phyloP scores from a whole-genome alignment of 495 filamentous ascomycete species.

The Pseudevernia furfuracea region DNA sequence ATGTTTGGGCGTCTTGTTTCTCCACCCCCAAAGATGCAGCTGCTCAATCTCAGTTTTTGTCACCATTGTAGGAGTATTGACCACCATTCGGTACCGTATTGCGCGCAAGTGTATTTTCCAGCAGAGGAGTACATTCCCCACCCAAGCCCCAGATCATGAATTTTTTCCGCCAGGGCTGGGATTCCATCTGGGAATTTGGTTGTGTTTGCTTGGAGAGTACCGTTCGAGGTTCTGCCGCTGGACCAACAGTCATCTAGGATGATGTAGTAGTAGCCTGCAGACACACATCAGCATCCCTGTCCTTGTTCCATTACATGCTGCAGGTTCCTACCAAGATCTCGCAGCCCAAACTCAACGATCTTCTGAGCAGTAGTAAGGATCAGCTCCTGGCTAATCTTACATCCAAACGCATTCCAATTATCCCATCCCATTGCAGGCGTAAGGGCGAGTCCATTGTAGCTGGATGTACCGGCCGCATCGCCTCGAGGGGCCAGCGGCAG shows the following conservation, averaged over 20 bases:
- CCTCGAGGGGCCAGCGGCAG: not conserved
- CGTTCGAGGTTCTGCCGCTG: conserved; percentile 34
- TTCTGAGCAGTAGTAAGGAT: conserved; percentile 40
- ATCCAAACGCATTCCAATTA: conserved; percentile 51
- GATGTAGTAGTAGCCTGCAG: conserved; percentile 47
- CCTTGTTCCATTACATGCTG: not conserved
- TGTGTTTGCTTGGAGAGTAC: conserved; percentile 35
- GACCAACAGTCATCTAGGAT: conserved; percentile 53
- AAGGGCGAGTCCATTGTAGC: conserved; percentile 38
- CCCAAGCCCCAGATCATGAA: conserved; percentile 40
- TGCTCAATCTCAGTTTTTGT: not conserved
- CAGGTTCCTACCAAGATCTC: conserved; percentile 32
- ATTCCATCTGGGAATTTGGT: conserved; percentile 45
- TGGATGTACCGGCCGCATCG: conserved; percentile 1
- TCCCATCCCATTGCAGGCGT: conserved; percentile 41
- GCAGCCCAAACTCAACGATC: conserved; percentile 44
- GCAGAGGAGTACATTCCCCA: conserved; percentile 48
- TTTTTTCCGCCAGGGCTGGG: conserved; percentile 32
- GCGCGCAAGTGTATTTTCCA: conserved; percentile 39
- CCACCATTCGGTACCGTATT: conserved; percentile 28
- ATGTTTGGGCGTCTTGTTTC: conserved; percentile 52
- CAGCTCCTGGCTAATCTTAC: conserved; percentile 43
- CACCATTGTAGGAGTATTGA: not conserved
- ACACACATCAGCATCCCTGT: not conserved
- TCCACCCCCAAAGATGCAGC: conserved; percentile 53